Base-by-base conservation (phyloP, 805 yeast species). In the Yamadazyma kitorensis region DNA sequence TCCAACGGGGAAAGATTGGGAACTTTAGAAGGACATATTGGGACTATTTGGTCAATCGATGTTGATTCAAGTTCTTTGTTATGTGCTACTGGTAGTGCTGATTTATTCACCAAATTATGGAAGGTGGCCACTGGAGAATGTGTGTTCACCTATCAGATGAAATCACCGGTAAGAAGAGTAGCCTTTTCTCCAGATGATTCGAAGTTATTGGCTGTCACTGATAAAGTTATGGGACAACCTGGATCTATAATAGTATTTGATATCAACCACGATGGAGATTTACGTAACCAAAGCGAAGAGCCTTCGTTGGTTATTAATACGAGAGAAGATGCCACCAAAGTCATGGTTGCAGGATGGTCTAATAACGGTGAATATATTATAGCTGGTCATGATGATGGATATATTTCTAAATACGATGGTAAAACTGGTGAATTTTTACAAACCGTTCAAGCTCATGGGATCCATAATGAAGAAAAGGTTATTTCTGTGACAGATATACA, bases 1-100 rank as follows among this genome's bases (percentile, higher is more conserved):
- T 80, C 84, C 44, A 91, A 89, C 59, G 99, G 99, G 52, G 98
- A 93, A 67, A 79, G 98, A 61, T 64, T 93, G 39, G 99, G 98
- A 32, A 93, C 99, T 40, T 76, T 86, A 48, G 78, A 67, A 37
- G 72, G 72, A 24, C 98, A 93, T 61, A 73, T 74, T 39, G 98
- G 98, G 80, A 85, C 96, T 35, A 82, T 93, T 52, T 87, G 95
- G 93, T 81, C 96, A 21, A 81, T 93, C 45, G 98, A 89, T 58
- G 82, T 88, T 29, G 93, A 86, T 59, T 60, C 67, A 25, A 72
- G 74, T 37, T 72, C 91, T n/a, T 68, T 72, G 25, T 73, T 74
- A 43, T 80, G 86, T 45, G 78, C 81, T 37, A 89, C 98, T 3
- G 97, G 96, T 22, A 79, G 93, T 43, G 96, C 96, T 36, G 98